Evolutionary conservation across 2,329 filamentous ascomycete genomes (phyloP).

Genomic region (Elsinoe australis): DNA sequence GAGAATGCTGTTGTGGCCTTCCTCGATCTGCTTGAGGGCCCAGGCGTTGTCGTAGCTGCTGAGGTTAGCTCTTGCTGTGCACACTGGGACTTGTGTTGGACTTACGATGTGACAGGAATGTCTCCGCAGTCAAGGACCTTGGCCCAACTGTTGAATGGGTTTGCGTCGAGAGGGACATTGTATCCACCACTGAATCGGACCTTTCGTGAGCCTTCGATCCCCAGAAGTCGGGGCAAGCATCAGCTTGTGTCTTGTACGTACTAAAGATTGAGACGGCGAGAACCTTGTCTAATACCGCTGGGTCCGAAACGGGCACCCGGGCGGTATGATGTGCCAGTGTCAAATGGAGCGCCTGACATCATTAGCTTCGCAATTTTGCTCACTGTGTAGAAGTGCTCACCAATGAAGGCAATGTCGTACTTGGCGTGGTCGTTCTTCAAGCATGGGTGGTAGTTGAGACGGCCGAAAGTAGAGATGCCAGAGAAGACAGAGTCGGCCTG

Average conservation of each 20-base stretch:
- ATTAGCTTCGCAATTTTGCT: not conserved
- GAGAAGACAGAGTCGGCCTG: slow-evolving; percentile 84
- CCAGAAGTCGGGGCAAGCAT: slow-evolving; percentile 23
- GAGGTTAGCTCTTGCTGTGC: not conserved
- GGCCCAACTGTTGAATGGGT: slow-evolving; percentile 75
- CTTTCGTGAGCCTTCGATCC: slow-evolving; percentile 42
- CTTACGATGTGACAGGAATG: slow-evolving; percentile 75
- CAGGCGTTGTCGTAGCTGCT: slow-evolving; percentile 70
- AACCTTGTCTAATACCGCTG: slow-evolving; percentile 78
- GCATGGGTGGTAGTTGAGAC: slow-evolving; percentile 69
- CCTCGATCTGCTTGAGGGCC: slow-evolving; percentile 76
- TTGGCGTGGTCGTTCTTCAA: slow-evolving; percentile 60
- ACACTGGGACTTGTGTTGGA: slow-evolving; percentile 14
- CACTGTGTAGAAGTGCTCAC: slow-evolving; percentile 35
- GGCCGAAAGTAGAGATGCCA: slow-evolving; percentile 78
- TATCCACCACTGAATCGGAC: slow-evolving; percentile 66
- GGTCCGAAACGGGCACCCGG: slow-evolving; percentile 79
- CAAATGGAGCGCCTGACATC: slow-evolving; percentile 63
- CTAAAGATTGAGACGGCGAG: slow-evolving; percentile 79
- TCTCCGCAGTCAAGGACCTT: slow-evolving; percentile 77
- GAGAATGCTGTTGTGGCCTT: slow-evolving; percentile 70
- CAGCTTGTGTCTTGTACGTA: slow-evolving; percentile 44
- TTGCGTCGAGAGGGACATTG: slow-evolving; percentile 71
- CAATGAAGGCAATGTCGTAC: slow-evolving; percentile 81
- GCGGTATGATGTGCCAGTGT: slow-evolving; percentile 77